Evolutionary conservation across 23 red algal species (phyloP), one percentile per base, ranked within the genome.

Genomic region (Gracilaria gracilis): DNA sequence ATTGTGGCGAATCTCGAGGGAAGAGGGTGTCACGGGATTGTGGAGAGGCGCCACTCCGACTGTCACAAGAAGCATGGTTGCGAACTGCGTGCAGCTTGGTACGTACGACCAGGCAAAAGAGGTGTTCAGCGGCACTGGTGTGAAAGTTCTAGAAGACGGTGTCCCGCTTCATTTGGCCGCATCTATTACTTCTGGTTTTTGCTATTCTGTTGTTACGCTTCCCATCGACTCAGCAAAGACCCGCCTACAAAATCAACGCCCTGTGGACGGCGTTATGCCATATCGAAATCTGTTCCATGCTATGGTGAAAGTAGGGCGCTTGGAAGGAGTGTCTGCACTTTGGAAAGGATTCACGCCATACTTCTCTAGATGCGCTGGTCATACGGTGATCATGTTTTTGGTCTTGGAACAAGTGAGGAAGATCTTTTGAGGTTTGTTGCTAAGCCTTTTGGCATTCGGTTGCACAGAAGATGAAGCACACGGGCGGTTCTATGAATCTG

Each of bases 181-280:
- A n/a, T 92, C 84, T 27, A 93, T 81, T 75, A 82, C 86, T 11
- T 89, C 81, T 84, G 97, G 97, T 23, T 93, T 99, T 82, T 83
- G 79, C 31, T 95, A 95, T 36, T 91, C 90, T 21, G 61, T 91
- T 44, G 87, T 93, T 24, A 93, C 94, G 20, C 74, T 99, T 46
- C 97, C 97, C 2, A 81, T 99, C 40, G 97, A 99, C 58, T 96
- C 82, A 28, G 93, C 94, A 17, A 99, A 99, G 89, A 95, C 92
- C 6, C 96, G 92, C 50, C 21, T 96, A 79, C 96, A 98, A 67
- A 79, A 91, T 54, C 92, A 94, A 82, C 82, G 82, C 42, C 31
- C 61, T 8, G 57, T 67, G 36, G 75, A 80, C 16, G 77, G 88
- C 6, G 67, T 40, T 15, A 61, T 72, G 44, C 57, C 38, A 47